Conservation (phyloP, 2,329 filamentous ascomycete species). For the Aspergillus fumigatiaffinis region DNA sequence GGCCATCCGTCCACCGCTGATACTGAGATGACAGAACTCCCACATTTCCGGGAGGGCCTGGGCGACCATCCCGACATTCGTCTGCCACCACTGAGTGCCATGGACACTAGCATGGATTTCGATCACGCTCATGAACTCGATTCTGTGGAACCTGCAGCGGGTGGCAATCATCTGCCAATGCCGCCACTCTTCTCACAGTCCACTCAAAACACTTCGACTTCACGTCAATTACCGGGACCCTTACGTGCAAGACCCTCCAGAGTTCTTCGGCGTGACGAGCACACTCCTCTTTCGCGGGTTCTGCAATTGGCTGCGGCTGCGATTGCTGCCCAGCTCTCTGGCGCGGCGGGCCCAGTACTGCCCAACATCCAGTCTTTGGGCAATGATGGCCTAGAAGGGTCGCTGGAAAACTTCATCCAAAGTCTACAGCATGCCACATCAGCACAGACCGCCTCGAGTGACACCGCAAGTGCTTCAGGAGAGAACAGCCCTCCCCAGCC, state of each 20-base stretch:
- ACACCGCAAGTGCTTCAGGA: constrained; percentile 29
- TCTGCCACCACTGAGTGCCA: constrained; percentile 33
- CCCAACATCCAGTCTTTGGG: constrained; percentile 54
- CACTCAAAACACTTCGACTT: constrained; percentile 27
- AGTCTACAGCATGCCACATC: constrained; percentile 61
- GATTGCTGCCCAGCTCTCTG: constrained; percentile 62
- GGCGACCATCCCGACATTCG: constrained; percentile 31
- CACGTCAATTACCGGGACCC: constrained; percentile 39
- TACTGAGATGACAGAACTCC: constrained; percentile 23
- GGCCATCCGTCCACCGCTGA: constrained; percentile 31
- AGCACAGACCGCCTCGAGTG: constrained; percentile 43
- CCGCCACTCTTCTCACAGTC: constrained; percentile 24
- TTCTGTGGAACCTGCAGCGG: constrained; percentile 37
- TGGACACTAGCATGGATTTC: constrained; percentile 40
- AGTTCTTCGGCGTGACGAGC: constrained; percentile 54
- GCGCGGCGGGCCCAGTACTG: constrained; percentile 53
- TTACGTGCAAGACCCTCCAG: constrained; percentile 53
- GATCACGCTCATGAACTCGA: constrained; percentile 41
- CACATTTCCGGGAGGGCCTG: constrained; percentile 26
- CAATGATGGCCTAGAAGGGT: constrained; percentile 56
- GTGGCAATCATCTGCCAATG: constrained; percentile 24
- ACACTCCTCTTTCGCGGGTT: constrained; percentile 59
- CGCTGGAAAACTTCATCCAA: constrained; percentile 60
- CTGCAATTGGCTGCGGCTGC: constrained; percentile 61
- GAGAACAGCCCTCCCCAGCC: constrained; percentile 48